A percentile compares a stretch with the other conserved stretches of the same genome.
Evolutionary conservation across 352 stramenopile genomes (phyloP).

Genomic region (Globisporangium sylvaticum): DNA sequence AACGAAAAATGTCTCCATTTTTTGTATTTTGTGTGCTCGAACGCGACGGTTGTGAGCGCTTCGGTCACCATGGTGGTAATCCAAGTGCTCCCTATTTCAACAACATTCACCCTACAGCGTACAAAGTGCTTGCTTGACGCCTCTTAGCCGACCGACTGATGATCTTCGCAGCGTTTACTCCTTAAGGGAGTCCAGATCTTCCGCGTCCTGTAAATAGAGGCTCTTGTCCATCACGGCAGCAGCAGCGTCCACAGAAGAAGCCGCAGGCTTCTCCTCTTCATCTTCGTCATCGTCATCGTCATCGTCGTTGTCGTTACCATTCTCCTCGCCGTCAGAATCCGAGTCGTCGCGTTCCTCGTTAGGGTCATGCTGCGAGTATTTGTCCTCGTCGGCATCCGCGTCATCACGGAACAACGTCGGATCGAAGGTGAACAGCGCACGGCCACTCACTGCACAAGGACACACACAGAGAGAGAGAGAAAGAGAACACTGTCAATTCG

Average conservation of each 20-base stretch:
- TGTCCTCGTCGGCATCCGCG: slow-evolving; percentile 82
- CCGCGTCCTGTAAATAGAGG: slow-evolving; percentile 75
- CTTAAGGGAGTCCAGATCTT: slow-evolving; percentile 75
- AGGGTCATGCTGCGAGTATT: slow-evolving; percentile 69
- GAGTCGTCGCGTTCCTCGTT: slow-evolving; percentile 32
- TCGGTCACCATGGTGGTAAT: not conserved
- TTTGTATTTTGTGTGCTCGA: slow-evolving; percentile 8
- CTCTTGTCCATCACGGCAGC: slow-evolving; percentile 81
- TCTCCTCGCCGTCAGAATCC: slow-evolving; percentile 28
- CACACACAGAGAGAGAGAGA: slow-evolving; percentile 18
- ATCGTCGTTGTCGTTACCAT: slow-evolving; percentile 70
- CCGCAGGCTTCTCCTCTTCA: slow-evolving; percentile 45
- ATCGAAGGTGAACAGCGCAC: slow-evolving; percentile 89
- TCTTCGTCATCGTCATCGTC: slow-evolving; percentile 28
- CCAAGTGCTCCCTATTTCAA: slow-evolving; percentile 9
- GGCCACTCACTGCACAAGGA: slow-evolving; percentile 75
- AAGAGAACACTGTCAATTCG: slow-evolving; percentile 13
- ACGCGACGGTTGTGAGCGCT: slow-evolving; percentile 1
- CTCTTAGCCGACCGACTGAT: slow-evolving; percentile 5
- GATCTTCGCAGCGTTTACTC: slow-evolving; percentile 35
- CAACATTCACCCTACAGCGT: slow-evolving; percentile 23
- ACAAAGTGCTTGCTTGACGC: slow-evolving; percentile 19
- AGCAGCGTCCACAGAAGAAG: slow-evolving; percentile 38
- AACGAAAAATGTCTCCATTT: slow-evolving; percentile 14
- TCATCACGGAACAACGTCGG: slow-evolving; percentile 90